phyloP scores from a whole-genome alignment of 148 eudicot genomes.

The Camellia japonica region DNA sequence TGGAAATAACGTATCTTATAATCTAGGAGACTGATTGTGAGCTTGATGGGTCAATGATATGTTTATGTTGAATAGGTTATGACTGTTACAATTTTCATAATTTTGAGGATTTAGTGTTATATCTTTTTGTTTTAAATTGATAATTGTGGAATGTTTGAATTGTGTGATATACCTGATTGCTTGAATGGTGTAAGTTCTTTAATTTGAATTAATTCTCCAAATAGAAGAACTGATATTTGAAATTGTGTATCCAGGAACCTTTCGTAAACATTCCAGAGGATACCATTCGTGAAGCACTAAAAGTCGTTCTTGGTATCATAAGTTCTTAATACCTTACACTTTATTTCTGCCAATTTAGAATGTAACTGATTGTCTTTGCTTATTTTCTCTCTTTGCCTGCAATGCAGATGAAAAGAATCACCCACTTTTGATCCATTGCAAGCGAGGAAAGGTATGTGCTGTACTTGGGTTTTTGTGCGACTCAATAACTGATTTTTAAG shows the following conservation, averaged over 20 bases:
- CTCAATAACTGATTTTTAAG: not conserved
- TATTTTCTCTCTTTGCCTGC: not conserved
- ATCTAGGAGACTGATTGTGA: not conserved
- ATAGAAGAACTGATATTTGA: not conserved
- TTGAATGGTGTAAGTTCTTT: not conserved
- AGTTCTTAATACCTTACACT: not conserved
- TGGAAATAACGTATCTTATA: not conserved
- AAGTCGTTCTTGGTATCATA: slow-evolving; percentile 60
- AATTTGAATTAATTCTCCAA: slow-evolving; percentile 2
- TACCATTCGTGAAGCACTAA: slow-evolving; percentile 68
- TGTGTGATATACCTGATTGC: not conserved
- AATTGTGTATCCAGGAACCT: slow-evolving; percentile 60
- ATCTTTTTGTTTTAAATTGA: not conserved
- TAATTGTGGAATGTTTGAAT: not conserved
- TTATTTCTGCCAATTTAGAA: not conserved
- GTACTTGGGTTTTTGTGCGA: not conserved
- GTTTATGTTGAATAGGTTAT: not conserved
- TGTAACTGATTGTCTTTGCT: not conserved
- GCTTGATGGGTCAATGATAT: not conserved
- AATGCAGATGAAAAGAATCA: slow-evolving; percentile 69
- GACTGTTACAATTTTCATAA: no score
- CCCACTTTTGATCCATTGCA: slow-evolving; percentile 89
- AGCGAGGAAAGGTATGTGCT: slow-evolving; percentile 80
- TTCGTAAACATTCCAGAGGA: slow-evolving; percentile 85
- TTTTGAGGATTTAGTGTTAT: not conserved